Conservation (phyloP, 305 asterid genomes). For the Solanum hybrid region DNA sequence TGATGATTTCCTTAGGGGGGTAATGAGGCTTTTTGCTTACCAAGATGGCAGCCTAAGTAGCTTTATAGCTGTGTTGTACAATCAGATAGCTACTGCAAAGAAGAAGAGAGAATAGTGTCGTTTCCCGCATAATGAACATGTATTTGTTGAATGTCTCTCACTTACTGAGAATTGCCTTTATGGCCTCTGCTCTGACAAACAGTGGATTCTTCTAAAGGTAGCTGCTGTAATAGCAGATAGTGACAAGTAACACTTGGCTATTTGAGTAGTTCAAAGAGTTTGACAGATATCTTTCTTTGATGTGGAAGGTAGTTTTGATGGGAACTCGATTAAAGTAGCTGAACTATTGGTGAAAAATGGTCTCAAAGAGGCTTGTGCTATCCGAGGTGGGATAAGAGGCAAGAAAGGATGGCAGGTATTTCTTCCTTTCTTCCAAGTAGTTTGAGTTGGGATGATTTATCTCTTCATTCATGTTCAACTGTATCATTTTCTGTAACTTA, state of each 20-base stretch:
- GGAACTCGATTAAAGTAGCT: constrained; percentile 77
- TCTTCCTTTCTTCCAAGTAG: background rate
- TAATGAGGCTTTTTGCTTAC: background rate
- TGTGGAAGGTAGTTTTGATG: constrained; percentile 94
- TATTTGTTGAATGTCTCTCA: background rate
- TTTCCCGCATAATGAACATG: background rate
- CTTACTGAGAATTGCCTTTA: background rate
- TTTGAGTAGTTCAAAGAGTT: constrained; percentile 5
- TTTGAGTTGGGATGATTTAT: background rate
- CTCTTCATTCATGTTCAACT: background rate
- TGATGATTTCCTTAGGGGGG: background rate
- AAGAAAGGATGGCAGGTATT: constrained; percentile 84
- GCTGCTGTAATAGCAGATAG: background rate
- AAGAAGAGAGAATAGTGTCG: background rate
- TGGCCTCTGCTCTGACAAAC: background rate
- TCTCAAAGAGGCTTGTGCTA: constrained; percentile 77
- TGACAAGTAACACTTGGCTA: background rate
- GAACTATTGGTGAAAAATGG: constrained; percentile 74
- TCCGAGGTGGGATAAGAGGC: constrained; percentile 87
- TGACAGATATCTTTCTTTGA: constrained; percentile 33
- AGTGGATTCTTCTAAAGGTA: background rate
- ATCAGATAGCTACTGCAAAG: background rate
- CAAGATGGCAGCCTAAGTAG: background rate
- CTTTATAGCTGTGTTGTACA: background rate
- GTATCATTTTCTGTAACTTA: background rate